Evolutionary conservation across 495 filamentous ascomycete species (phyloP), one percentile per base, ranked within the genome.

Genomic region (Penicillium paradoxum): DNA sequence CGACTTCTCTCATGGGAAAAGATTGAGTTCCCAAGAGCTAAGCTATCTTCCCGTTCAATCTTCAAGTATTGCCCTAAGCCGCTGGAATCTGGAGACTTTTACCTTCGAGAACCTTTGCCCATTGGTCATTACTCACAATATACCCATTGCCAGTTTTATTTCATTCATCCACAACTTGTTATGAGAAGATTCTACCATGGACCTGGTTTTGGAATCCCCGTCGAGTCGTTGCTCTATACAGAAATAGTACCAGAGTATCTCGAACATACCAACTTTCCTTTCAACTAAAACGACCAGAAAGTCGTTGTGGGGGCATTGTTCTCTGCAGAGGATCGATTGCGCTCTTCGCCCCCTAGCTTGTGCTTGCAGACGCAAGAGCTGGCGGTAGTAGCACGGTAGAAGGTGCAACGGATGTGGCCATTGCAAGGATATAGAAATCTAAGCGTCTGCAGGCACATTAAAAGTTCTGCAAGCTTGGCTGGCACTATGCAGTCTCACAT

Each of bases 101-200:
- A n/a, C 6, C 38, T 22, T 22, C 38, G 10, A 45, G 9, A 11
- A 5, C 29, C 29, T 45, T 14, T 49, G 14, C 10, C 10, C 10
- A 1, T 46, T 6, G 14, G 10, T 18, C 13, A 15, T 24, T 49
- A 38, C 45, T 34, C 45, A 49, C 29, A 18, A n/a, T 11, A 18
- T 13, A 4, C 13, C 0, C 27, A 11, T 19, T 49, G 29, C 33
- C 3, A 15, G 1, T 38, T 49, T 21, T 14, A 38, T 6, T 49
- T 39, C 22, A 19, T 49, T 17, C 45, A 49, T 29, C 33, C 39
- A 37, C 45, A 49, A 24, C 45, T 49, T 49, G 22, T 22, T 9
- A 49, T 49, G 45, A 24, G 45, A 49, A 49, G 45, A 3, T 49
- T 49, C 39, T 49, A 39, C 22, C 3, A 19, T 18, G 45, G 45